Conservation (phyloP, 139 green algal genomes). For the Trebouxia sp. region DNA sequence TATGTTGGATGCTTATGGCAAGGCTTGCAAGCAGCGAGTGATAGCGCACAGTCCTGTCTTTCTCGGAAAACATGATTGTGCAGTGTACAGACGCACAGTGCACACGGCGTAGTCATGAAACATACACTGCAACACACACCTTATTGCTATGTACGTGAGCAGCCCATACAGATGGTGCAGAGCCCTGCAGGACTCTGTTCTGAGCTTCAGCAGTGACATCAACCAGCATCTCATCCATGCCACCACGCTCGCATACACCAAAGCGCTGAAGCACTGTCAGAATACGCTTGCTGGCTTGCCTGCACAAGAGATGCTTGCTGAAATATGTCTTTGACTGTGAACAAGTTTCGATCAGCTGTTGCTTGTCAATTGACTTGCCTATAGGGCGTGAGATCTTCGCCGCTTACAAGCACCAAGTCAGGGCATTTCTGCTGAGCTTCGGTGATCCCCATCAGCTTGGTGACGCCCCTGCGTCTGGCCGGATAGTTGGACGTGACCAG, state of each 20-base stretch:
- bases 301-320: conserved; percentile 27
- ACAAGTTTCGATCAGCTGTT: too few species aligned
- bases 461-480: conserved; percentile 68
- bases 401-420: conserved; percentile 59
- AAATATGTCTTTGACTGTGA: too few species aligned
- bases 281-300: conserved; percentile 50
- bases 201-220: conserved; percentile 64
- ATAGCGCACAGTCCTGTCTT: too few species aligned
- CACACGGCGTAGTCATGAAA: background rate
- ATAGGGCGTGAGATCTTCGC: conserved; percentile 72
- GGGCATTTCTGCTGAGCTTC: conserved; percentile 64
- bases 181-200: conserved; percentile 28
- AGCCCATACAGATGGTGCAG: conserved; percentile 14
- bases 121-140: background rate
- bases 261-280: conserved; percentile 53
- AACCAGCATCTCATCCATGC: conserved; percentile 77
- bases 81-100: too few species aligned
- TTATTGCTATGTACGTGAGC: conserved; percentile 54
- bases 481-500: conserved; percentile 87
- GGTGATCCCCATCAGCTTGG: conserved; percentile 76
- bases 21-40: too few species aligned
- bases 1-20: too few species aligned
- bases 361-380: too few species aligned
- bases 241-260: conserved; percentile 61
- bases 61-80: too few species aligned